Evolutionary conservation across 805 yeast species (phyloP), one percentile per base, ranked within the genome.

Genomic region (Zygotorulaspora chibaensis): DNA sequence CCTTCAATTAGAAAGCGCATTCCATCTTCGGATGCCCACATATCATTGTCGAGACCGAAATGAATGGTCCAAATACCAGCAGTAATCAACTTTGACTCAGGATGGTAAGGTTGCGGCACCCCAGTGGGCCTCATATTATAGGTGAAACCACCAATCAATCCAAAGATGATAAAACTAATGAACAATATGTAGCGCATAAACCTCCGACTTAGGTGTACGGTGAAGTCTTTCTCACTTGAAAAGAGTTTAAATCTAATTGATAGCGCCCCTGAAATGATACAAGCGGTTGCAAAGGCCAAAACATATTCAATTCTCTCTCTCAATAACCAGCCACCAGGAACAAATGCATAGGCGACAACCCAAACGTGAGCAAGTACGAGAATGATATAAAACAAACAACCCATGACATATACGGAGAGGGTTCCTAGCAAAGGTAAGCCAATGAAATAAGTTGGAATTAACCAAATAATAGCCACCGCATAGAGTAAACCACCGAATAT

Each of bases 51-150:
- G 41, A 93, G 75, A 18, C 97, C 99, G 63, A 93, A 93, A 69
- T 93, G 99, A 53, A 93, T 83, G 17, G 98, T 91, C 99, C 99
- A 93, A 50, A 93, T 90, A 63, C 98, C 99, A 2, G 97, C 90
- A 1, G 96, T 89, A 57, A 93, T 77, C 3, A 87, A 64, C 54
- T 81, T 77, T 2, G 87, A 75, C 7, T 74, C 76, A 11, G 88
- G 82, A 56, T 82, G 84, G 56, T 78, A 76, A 9, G 93, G 89
- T 44, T 65, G 65, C 11, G 90, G 89, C 27, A 80, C 81, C 12
- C 59, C 62, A 5, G 56, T 52, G n/a, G 67, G 66, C 43, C 62
- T 56, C 29, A 56, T 44, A 12, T 54, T 43, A 15, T 57, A 58
- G 11, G 63, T 54, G 33, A 60, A 57, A 1, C 45, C 46, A 18